Base-by-base conservation (phyloP, 345 rosid genomes). In the Eucalyptus coolabah region DNA sequence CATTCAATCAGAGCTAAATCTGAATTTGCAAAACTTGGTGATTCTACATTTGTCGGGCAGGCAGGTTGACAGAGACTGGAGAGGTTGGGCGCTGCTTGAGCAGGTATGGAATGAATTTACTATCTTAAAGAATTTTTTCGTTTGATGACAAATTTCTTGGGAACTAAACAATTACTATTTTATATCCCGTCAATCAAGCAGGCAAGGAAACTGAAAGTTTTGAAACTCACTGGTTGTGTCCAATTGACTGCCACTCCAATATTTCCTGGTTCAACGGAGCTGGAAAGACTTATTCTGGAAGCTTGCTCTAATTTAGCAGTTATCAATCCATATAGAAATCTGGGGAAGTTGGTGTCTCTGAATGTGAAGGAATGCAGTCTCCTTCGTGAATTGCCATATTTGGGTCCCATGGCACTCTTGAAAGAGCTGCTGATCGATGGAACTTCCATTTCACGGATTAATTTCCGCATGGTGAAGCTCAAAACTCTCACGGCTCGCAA, bases 21-120 rank as follows among this genome's bases (percentile, higher is more conserved):
- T 24, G 30, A 56, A 9, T 9, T 4, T 4, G 13, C 12, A 9
- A 24, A 56, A 9, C 1, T 0, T 56, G 13, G 13, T 9, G 12
- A 23, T 56, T 56, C 63, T 56, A 4, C 12, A 56, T 10, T 56
- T 56, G 63, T 23, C 63, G 6, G 0, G 30, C 0, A 56, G 63
- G 9, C 30, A 1, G 2, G 63, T 23, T 4, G 1, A 1, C 3
- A 0, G 0, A 56, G 6, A 9, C 1, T 23, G 30, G 63, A 9
- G 0, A 0, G 30, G 30, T 9, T 56, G 28, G 63, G 0, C 24
- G 3, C 0, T 23, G 6, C 12, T 23, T 1, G 0, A 0, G 9
- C 0, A 0, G 30, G 63, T 56, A 0, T 0, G 30, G 6, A 56
- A 24, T 56, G 6, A 56, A 56, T 56, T 56, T 0, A 56, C 13